phyloP scores from a whole-genome alignment of 2,329 filamentous ascomycete species.

The Ceratocystis colombiana region DNA sequence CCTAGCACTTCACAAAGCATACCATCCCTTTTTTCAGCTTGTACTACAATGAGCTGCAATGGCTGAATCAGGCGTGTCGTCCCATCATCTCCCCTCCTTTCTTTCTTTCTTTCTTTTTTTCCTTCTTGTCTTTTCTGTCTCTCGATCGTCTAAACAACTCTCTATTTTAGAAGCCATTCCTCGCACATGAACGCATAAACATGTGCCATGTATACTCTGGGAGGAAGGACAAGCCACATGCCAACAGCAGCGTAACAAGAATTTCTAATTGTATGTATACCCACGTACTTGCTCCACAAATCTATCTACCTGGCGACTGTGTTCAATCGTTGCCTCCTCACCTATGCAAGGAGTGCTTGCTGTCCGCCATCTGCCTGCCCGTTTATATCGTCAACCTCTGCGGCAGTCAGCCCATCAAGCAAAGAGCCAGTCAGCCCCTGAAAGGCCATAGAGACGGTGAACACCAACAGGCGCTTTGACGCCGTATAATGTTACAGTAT shows the following conservation, averaged over 20 bases:
- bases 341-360: no score
- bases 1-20: not conserved
- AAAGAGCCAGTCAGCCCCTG: no score
- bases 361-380: no score
- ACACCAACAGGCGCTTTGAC: not conserved
- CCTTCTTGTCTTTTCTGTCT: not conserved
- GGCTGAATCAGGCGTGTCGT: not conserved
- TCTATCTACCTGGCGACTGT: not conserved
- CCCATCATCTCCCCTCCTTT: not conserved
- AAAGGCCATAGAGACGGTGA: no score
- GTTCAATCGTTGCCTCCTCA: not conserved
- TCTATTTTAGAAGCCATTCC: not conserved
- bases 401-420: no score
- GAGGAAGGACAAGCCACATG: not conserved
- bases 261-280: not conserved
- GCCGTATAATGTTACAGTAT: not conserved
- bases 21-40: slow-evolving; percentile 1
- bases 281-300: not conserved
- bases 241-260: not conserved
- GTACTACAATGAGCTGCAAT: slow-evolving; percentile 12
- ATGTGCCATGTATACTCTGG: not conserved
- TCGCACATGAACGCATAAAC: no score
- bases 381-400: no score
- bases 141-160: not conserved
- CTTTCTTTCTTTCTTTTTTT: not conserved